phyloP scores from a whole-genome alignment of 2,329 filamentous ascomycete species.

The Cercospora janseana region DNA sequence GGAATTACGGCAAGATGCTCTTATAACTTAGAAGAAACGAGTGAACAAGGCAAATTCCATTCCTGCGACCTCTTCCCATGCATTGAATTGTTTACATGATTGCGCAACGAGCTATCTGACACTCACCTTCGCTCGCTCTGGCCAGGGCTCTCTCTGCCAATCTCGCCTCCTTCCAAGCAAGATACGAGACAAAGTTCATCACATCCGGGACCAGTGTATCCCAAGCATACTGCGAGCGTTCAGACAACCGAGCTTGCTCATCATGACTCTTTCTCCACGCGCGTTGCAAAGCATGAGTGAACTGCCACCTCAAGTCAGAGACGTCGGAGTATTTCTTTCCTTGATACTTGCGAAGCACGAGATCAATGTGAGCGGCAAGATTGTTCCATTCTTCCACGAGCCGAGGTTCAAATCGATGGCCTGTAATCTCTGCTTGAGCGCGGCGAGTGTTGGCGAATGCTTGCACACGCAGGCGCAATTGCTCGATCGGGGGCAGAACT shows the following conservation, averaged over 20 bases:
- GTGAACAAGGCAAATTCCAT: too few relatives aligned
- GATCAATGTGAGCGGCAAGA: background rate
- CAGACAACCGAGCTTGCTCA: background rate
- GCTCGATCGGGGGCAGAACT: background rate
- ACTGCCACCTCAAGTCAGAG: background rate
- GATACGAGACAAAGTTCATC: constrained; percentile 1
- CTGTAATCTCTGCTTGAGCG: background rate
- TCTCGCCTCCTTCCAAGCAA: constrained; percentile 1
- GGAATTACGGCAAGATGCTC: too few relatives aligned
- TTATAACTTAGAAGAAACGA: too few relatives aligned
- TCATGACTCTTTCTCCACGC: background rate
- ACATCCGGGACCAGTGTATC: background rate
- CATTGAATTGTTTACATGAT: too few relatives aligned
- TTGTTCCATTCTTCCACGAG: background rate
- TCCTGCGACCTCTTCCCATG: too few relatives aligned
- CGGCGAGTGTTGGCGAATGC: background rate
- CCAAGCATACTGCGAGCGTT: background rate
- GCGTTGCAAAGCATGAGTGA: background rate
- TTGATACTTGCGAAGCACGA: background rate
- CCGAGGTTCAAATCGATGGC: background rate
- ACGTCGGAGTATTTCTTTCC: background rate
- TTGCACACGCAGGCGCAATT: background rate
- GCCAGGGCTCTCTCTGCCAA: too few relatives aligned
- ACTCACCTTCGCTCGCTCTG: too few relatives aligned
- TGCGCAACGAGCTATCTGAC: too few relatives aligned